phyloP scores from a whole-genome alignment of 768 basidiomycete genomes.

The Suillus tomentosus region DNA sequence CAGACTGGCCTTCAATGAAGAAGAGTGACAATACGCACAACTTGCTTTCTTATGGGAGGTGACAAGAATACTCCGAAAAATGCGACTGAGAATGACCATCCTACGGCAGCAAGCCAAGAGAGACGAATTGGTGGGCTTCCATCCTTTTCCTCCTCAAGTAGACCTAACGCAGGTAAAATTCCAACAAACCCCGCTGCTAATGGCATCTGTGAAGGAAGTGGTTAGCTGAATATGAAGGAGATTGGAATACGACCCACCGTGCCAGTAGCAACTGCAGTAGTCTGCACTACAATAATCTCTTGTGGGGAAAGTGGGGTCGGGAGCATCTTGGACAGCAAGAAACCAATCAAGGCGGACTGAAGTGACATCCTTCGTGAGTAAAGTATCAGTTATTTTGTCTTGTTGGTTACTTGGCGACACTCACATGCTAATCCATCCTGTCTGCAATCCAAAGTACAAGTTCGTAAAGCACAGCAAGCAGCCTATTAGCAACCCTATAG shows the following conservation, averaged over 20 bases:
- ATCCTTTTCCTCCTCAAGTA: slow-evolving; percentile 75
- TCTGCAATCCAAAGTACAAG: slow-evolving; percentile 83
- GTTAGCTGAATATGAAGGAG: neutral
- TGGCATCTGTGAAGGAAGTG: slow-evolving; percentile 56
- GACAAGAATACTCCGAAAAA: slow-evolving; percentile 99
- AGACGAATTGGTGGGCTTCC: slow-evolving; percentile 76
- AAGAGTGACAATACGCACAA: slow-evolving; percentile 50
- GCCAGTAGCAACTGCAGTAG: slow-evolving; percentile 94
- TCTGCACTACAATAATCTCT: slow-evolving; percentile 93
- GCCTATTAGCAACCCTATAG: slow-evolving; percentile 81
- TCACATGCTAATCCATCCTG: slow-evolving; percentile 89
- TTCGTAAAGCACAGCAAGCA: slow-evolving; percentile 92
- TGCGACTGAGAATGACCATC: slow-evolving; percentile 89
- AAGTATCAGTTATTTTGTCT: slow-evolving; percentile 6
- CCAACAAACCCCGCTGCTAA: slow-evolving; percentile 89
- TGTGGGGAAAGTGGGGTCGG: slow-evolving; percentile 80
- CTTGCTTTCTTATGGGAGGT: slow-evolving; percentile 92
- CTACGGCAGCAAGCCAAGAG: slow-evolving; percentile 70
- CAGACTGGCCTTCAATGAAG: slow-evolving; percentile 11
- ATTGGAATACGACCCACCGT: slow-evolving; percentile 35
- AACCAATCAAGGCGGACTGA: slow-evolving; percentile 92
- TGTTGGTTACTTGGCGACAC: slow-evolving; percentile 21
- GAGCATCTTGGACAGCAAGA: slow-evolving; percentile 76
- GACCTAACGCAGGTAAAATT: slow-evolving; percentile 84
- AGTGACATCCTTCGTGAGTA: slow-evolving; percentile 80